These are phyloP conservation scores for Neurospora sp. DNA, from an alignment of 495 filamentous ascomycete species.

Conservation along the genomic window DNA sequence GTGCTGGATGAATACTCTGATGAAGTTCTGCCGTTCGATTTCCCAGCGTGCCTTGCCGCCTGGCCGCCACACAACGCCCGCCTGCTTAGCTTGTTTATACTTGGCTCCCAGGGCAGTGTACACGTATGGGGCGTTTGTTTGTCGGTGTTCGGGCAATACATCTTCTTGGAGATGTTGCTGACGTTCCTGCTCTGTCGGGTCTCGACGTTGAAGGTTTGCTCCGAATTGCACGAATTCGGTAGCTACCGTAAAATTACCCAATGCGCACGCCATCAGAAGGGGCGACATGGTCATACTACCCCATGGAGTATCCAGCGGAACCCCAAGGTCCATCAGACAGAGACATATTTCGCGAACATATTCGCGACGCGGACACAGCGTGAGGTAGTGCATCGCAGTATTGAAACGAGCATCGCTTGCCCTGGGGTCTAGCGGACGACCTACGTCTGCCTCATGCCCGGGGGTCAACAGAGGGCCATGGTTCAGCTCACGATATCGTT, in stretches of 20 bases:
- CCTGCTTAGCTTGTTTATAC: neutral
- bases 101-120: neutral
- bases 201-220: neutral
- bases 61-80: neutral
- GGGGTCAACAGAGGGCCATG: neutral
- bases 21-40: neutral
- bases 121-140: neutral
- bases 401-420: neutral
- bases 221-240: neutral
- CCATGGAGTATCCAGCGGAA: neutral
- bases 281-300: neutral
- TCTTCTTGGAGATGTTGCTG: neutral
- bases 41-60: neutral
- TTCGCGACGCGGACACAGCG: neutral
- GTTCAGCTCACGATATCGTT: neutral
- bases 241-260: neutral
- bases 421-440: neutral
- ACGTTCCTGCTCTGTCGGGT: neutral
- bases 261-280: neutral
- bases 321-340: neutral
- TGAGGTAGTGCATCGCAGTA: conserved; percentile 2
- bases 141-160: neutral
- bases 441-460: neutral
- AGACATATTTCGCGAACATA: neutral
- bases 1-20: neutral